Evolutionary conservation across 1,284 basidiomycete genomes (phyloP).

Genomic region (Fomitopsis pinicola): DNA sequence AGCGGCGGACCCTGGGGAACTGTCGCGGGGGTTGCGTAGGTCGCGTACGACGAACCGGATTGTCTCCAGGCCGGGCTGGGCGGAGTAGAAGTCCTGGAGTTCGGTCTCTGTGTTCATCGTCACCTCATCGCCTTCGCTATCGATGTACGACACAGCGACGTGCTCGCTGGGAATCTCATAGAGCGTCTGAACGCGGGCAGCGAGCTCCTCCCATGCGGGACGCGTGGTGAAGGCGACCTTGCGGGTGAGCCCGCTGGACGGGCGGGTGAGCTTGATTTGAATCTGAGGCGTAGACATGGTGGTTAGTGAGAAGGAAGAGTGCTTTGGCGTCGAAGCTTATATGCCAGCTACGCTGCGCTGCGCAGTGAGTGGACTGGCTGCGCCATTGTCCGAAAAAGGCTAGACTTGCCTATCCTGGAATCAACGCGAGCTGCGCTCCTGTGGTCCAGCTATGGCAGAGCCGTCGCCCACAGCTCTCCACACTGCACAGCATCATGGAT

Average conservation of each 20-base stretch:
- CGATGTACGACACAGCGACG: slow-evolving; percentile 64
- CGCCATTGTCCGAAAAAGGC: not conserved
- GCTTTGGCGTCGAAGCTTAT: not conserved
- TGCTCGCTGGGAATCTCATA: slow-evolving; percentile 52
- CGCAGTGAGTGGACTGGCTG: not conserved
- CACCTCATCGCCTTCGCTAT: slow-evolving; percentile 65
- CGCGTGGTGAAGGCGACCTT: slow-evolving; percentile 46
- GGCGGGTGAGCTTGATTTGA: slow-evolving; percentile 27
- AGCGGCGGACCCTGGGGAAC: not conserved
- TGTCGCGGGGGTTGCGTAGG: slow-evolving; percentile 28
- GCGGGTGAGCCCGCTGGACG: slow-evolving; percentile 41
- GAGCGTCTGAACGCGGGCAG: slow-evolving; percentile 47
- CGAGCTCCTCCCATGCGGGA: slow-evolving; percentile 54
- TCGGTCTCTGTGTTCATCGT: slow-evolving; percentile 70
- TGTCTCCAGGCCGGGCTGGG: slow-evolving; percentile 10
- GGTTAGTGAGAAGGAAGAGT: not conserved
- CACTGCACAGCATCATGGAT: no score
- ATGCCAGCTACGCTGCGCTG: not conserved
- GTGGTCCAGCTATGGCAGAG: not conserved
- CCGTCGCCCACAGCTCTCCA: no score
- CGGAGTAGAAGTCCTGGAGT: slow-evolving; percentile 53
- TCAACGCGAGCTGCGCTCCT: not conserved
- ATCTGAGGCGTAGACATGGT: not conserved
- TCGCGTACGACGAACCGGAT: slow-evolving; percentile 62
- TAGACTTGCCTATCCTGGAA: not conserved